Base-by-base conservation (phyloP, 495 filamentous ascomycete genomes). In the Neurospora sp. region DNA sequence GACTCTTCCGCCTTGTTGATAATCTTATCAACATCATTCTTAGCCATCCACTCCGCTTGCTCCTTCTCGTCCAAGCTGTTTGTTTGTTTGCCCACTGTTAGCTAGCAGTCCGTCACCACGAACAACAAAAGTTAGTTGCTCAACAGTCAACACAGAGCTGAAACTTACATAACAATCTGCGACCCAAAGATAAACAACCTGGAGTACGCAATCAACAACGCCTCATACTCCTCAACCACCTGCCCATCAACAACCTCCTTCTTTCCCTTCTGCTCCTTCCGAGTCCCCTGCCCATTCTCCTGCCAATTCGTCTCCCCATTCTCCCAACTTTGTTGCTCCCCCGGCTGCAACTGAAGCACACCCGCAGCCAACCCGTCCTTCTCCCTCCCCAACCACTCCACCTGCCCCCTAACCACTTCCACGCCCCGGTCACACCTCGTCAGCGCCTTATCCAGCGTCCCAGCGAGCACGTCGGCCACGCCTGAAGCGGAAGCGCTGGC, bases 111-210 rank as follows among this genome's bases (percentile, higher is more conserved):
- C 9, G 3, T 20, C 42, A 44, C 42, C 42, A 44, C 42, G 42
- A n/a, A 44, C n/a, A 44, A 31, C 27, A 31, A 31, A 31, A 44
- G 0, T n/a, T 44, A 8, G 17, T 48, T 20, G 3, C n/a, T 48
- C 17, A n/a, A 44, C 7, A n/a, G 17, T n/a, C 42, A 44, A 44
- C 44, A 45, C 44, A 45, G 8, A 3, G 17, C 8, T 45, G 16
- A n/a, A 3, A 53, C 53, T 65, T 14, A 65, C 53, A 65, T 65
- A 8, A 65, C 53, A 37, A 72, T 20, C 61, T 72, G 71, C 39
- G 71, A 40, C 22, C 22, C 39, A 44, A 72, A 72, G 20, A 72
- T 69, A 10, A 69, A 44, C 12, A 72, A 27, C 14, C 71, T 45
- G 10, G 65, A 42, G 31, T 69, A 72, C 3, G 71, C 71, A 16